Evolutionary conservation across 345 rosid species (phyloP), one percentile per base, ranked within the genome.

Genomic region (Populus deltoides): DNA sequence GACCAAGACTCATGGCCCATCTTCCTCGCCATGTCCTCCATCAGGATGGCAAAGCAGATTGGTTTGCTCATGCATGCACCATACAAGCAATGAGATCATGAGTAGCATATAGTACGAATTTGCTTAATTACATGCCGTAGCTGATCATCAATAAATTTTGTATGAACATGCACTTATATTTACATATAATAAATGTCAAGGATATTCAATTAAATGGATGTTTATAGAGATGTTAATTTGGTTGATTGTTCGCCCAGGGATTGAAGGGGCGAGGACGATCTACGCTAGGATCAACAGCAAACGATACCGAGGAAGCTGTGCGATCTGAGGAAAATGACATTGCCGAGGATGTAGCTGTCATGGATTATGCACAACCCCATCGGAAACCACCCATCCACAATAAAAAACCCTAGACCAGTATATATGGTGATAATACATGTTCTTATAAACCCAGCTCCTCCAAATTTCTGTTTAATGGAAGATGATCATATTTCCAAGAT

Each of bases 321-420:
- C 80, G 77, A 75, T 66, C 84, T 7, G 66, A 74, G 53, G 87
- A 85, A 66, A 81, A 68, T 24, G 88, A 81, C 49, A 82, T 79
- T 8, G 79, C 74, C 61, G 92, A 83, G 66, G 87, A 85, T 66
- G 74, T 82, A 7, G 94, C 74, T 13, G 97, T 83, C 17, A 92
- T 88, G 97, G 97, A 94, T 77, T 94, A 94, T 78, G 92, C 97
- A 27, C 97, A 88, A 73, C 97, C 97, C 66, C 97, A 88, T 77
- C 86, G 93, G 41, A 93, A 93, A 69, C 98, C 98, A 65, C 98
- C 98, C 57, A 94, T 94, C 85, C 98, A 94, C 84, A 94, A 94
- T 77, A 90, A 87, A 77, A 91, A 90, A 79, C 77, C 85, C 51
- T 90, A 83, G 75, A 65, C 29, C 43, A 29, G 8, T 18, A 41